Evolutionary conservation across 2,329 filamentous ascomycete genomes (phyloP).

Genomic region (Alternaria panax): DNA sequence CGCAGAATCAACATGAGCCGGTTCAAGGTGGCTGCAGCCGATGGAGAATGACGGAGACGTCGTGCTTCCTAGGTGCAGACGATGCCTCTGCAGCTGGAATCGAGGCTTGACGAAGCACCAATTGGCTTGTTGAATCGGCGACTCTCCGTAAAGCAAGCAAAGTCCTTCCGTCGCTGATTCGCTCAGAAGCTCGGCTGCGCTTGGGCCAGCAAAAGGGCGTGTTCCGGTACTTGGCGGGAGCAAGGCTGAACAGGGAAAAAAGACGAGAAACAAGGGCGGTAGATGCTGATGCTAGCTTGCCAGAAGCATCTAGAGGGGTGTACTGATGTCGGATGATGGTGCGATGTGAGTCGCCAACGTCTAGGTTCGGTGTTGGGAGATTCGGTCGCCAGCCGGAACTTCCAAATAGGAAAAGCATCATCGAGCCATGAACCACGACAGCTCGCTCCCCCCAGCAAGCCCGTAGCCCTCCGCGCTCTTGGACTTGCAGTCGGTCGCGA

Average conservation of each 20-base stretch:
- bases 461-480: slow-evolving; percentile 30
- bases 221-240: slow-evolving; percentile 34
- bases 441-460: slow-evolving; percentile 27
- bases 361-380: not conserved
- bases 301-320: slow-evolving; percentile 15
- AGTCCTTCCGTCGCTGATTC: slow-evolving; percentile 38
- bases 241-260: slow-evolving; percentile 39
- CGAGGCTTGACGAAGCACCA: slow-evolving; percentile 28
- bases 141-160: slow-evolving; percentile 39
- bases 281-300: slow-evolving; percentile 25
- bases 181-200: slow-evolving; percentile 33
- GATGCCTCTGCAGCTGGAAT: slow-evolving; percentile 23
- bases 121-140: slow-evolving; percentile 38
- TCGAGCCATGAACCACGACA: slow-evolving; percentile 30
- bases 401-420: slow-evolving; percentile 37
- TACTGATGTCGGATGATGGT: slow-evolving; percentile 15
- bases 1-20: slow-evolving; percentile 9
- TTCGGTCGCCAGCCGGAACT: slow-evolving; percentile 19
- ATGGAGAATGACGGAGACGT: slow-evolving; percentile 16
- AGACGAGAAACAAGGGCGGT: slow-evolving; percentile 13
- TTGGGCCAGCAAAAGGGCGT: slow-evolving; percentile 33
- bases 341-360: slow-evolving; percentile 7
- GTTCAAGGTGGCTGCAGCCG: slow-evolving; percentile 14
- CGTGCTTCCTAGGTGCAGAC: slow-evolving; percentile 23
- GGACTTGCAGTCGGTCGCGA: slow-evolving; percentile 27